Evolutionary conservation across 192 early-diverging fungal genomes (phyloP).

Genomic region (Backusella parvicylindrica): DNA sequence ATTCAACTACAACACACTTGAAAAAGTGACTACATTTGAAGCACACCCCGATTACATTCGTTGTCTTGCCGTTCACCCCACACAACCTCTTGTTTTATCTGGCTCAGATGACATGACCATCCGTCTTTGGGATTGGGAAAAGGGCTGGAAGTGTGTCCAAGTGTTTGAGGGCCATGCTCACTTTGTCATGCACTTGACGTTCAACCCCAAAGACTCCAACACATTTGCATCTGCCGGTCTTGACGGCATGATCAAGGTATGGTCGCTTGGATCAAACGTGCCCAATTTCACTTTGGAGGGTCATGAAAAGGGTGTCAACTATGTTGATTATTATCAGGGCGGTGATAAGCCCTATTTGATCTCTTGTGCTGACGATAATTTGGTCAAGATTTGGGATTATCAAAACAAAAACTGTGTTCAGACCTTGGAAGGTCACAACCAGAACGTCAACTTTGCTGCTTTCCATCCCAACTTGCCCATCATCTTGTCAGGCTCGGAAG

Average conservation of each 20-base stretch:
- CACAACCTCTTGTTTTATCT: slow-evolving; percentile 90
- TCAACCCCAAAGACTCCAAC: slow-evolving; percentile 99
- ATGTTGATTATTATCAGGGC: slow-evolving; percentile 97
- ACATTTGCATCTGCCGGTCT: slow-evolving; percentile 97
- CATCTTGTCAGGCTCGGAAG: slow-evolving; percentile 92
- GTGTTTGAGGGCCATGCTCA: slow-evolving; percentile 97
- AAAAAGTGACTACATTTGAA: slow-evolving; percentile 94
- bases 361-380: slow-evolving; percentile 91
- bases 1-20: slow-evolving; percentile 99
- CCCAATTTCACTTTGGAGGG: slow-evolving; percentile 98
- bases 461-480: slow-evolving; percentile 98
- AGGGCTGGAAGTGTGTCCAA: slow-evolving; percentile 94
- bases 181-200: slow-evolving; percentile 95
- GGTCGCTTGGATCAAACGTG: slow-evolving; percentile 88
- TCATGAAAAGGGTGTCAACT: slow-evolving; percentile 97
- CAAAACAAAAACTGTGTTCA: slow-evolving; percentile 99
- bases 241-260: slow-evolving; percentile 96
- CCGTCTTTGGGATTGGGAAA: slow-evolving; percentile 99
- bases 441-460: slow-evolving; percentile 86
- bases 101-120: slow-evolving; percentile 97
- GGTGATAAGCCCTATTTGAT: slow-evolving; percentile 98
- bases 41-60: slow-evolving; percentile 98
- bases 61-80: slow-evolving; percentile 92
- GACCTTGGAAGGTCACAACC: slow-evolving; percentile 95
- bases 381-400: slow-evolving; percentile 98